Conservation (phyloP, 1,284 basidiomycete species). For the Pseudozyma sp. region DNA sequence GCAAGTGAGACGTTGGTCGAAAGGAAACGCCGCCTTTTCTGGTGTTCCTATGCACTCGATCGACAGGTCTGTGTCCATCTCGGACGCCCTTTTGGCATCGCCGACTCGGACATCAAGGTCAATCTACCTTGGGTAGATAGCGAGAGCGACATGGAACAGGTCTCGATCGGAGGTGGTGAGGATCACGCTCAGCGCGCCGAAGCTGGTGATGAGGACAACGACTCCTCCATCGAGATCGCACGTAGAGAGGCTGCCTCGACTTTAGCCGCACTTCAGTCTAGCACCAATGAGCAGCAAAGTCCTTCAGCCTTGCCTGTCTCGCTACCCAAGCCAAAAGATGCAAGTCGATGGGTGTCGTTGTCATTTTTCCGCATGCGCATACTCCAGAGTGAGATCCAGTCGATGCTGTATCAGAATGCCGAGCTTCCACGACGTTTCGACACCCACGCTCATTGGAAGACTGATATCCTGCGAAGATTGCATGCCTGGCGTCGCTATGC, state of each 20-base stretch:
- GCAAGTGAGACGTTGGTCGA: constrained; percentile 37
- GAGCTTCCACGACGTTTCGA: constrained; percentile 51
- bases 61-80: constrained; percentile 52
- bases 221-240: constrained; percentile 41
- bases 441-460: constrained; percentile 47
- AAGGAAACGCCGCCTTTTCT: constrained; percentile 47
- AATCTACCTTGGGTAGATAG: constrained; percentile 41
- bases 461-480: constrained; percentile 42
- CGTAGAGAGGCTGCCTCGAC: constrained; percentile 47
- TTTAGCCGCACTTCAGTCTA: constrained; percentile 39
- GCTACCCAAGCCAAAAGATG: constrained; percentile 38
- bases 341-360: constrained; percentile 49
- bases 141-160: constrained; percentile 31
- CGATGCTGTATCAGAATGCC: constrained; percentile 45
- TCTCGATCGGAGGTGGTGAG: constrained; percentile 21
- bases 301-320: constrained; percentile 10
- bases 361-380: constrained; percentile 55
- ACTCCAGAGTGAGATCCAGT: constrained; percentile 50
- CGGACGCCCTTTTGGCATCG: constrained; percentile 47
- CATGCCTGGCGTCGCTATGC: constrained; percentile 48
- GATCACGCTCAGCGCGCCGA: constrained; percentile 4
- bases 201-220: constrained; percentile 21
- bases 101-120: constrained; percentile 50
- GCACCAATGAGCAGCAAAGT: constrained; percentile 15
- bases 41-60: constrained; percentile 52